Base-by-base conservation (phyloP, 78 protist species). In the Creolimax fragrantissima region DNA sequence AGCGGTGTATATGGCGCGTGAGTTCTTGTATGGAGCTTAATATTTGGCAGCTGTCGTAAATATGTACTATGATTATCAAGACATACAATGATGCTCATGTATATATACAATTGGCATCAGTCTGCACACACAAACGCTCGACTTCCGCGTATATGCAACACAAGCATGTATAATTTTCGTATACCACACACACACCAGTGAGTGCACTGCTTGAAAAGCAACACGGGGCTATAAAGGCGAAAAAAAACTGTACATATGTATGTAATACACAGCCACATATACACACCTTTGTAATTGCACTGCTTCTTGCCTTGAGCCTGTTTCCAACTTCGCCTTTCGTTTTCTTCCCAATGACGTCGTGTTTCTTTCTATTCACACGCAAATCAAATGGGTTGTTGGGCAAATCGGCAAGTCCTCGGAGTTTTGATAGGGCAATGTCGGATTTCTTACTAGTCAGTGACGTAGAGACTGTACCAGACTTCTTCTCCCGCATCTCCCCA, bases 371-470 rank as follows among this genome's bases (percentile, higher is more conserved):
- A 41, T 7, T 91, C 37, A 83, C 81, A 39, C 93, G 88, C 44
- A 58, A 58, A 17, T 91, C 93, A 36, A 91, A 91, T 3, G 93
- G 93, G 66, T 91, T 91, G 36, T 5, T 17, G 35, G 86, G 74
- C 1, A 58, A 58, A 58, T 58, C 74, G 24, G 11, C 24, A 17
- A 58, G 74, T 24, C 74, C 74, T 58, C 74, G 11, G 74, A 58
- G 74, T 24, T 58, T 58, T 17, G 74, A 17, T 24, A 58, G 11
- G 24, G 74, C 74, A 32, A 58, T 24, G 11, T 58, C 86, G 35
- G 86, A 24, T 41, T 83, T 24, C 7, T 32, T 11, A 36, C 37
- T 83, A 36, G 86, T 32, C 7, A 39, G 35, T 41, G 24, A 32
- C 11, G 74, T 58, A 32, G 74, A 58, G 74, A 24, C 74, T n/a